A percentile compares a stretch with the other conserved stretches of the same genome.
Evolutionary conservation across 331 rosid genomes (phyloP).

Genomic region (Rhamnella rubrinervis): DNA sequence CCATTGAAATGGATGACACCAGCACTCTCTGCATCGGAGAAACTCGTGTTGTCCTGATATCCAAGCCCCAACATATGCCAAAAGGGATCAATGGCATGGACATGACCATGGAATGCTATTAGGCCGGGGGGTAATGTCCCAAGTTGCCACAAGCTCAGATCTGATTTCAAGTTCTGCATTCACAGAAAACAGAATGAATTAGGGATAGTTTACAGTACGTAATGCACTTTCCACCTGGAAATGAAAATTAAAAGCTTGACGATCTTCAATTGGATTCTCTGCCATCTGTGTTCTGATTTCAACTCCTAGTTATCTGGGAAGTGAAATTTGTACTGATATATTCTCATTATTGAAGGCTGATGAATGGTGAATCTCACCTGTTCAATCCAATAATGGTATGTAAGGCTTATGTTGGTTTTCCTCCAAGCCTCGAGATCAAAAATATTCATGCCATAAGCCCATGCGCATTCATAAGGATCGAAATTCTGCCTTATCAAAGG

Average conservation of each 20-base stretch:
- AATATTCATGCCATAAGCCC: constrained; percentile 99
- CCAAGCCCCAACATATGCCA: constrained; percentile 99
- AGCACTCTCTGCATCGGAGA: constrained; percentile 62
- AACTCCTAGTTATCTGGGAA: no score
- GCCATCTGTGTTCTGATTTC: no score
- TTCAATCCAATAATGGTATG: constrained; percentile 89
- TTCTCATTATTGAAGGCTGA: no score
- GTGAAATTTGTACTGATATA: no score
- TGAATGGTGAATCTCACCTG: constrained; percentile 41
- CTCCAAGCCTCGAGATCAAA: constrained; percentile 97
- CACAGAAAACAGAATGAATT: constrained; percentile 7
- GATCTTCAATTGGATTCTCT: no score
- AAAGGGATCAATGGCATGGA: constrained; percentile 78
- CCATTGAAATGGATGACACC: constrained; percentile 98
- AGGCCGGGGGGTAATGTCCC: constrained; percentile 98
- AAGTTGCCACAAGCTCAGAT: constrained; percentile 95
- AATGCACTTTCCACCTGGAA: no score
- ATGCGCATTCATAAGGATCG: constrained; percentile 79
- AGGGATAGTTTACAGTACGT: neutral
- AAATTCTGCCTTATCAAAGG: constrained; percentile 66
- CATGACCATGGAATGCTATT: constrained; percentile 96
- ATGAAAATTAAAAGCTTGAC: no score
- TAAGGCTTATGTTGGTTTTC: constrained; percentile 84
- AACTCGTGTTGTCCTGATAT: constrained; percentile 85
- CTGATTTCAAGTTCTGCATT: constrained; percentile 91